Evolutionary conservation across 176 grass and related monocot species (phyloP), one percentile per base, ranked within the genome.

Genomic region (Raddia distichophylla): DNA sequence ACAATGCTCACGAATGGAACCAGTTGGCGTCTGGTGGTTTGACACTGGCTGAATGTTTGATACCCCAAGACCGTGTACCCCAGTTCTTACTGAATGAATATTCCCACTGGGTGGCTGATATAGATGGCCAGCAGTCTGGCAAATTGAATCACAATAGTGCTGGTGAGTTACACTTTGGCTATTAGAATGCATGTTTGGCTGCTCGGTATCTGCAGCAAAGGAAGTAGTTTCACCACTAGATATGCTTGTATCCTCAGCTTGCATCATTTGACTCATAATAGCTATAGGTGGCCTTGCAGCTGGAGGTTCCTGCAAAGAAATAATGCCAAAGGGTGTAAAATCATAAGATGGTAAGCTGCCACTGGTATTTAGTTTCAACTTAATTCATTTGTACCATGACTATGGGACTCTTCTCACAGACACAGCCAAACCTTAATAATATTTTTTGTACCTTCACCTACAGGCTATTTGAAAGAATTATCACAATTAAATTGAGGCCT

Each of bases 271-370:
- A 75, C 60, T 69, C 60, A 50, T 49, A 56, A 55, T 74, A 69
- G 51, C 22, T 83, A 52, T 77, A 78, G 77, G 51, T 34, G 74
- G 11, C 15, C 65, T 76, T 80, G 67, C 60, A 77, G 71, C 82
- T 77, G 60, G 81, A 85, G 81, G 56, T 78, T 69, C 74, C 84
- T 87, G 80, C 32, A 71, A 56, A 53, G 75, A 79, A 90, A 83
- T 74, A 47, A 52, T 62, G 61, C 17, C 81, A 55, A 57, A 64
- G 27, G 33, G 80, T 82, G 58, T 78, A 52, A 85, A 13, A 47
- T 84, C 72, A 77, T 81, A 66, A 54, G 22, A 20, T 79, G 56
- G 73, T 77, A 66, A 54, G 22, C 37, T 79, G 56, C 10, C 52
- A 74, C 44, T 50, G 75, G 67, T 58, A 58, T 58, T 82, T 71